Evolutionary conservation across 2,329 filamentous ascomycete genomes (phyloP).

Genomic region (Trichoderma harzianum): DNA sequence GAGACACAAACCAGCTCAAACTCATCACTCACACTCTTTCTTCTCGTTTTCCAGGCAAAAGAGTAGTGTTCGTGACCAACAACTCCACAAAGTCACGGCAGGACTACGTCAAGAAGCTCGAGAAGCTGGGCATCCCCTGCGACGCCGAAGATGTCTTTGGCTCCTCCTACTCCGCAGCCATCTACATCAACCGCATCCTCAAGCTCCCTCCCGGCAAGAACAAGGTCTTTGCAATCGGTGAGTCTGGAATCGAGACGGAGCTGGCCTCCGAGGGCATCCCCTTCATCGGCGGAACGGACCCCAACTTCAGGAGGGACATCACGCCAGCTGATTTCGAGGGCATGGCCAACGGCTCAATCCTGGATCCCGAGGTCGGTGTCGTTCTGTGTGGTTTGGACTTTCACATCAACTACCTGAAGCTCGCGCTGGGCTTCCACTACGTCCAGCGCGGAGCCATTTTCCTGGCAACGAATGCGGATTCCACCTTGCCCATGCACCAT

Average conservation of each 20-base stretch:
- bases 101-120: slow-evolving; percentile 91
- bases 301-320: slow-evolving; percentile 71
- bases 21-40: slow-evolving; percentile 14
- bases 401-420: slow-evolving; percentile 92
- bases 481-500: slow-evolving; percentile 77
- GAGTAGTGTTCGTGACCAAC: slow-evolving; percentile 94
- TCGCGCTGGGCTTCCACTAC: slow-evolving; percentile 81
- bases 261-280: slow-evolving; percentile 73
- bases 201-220: slow-evolving; percentile 72
- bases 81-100: slow-evolving; percentile 95
- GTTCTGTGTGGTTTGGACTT: slow-evolving; percentile 91
- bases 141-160: slow-evolving; percentile 90
- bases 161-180: slow-evolving; percentile 88
- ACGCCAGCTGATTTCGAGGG: slow-evolving; percentile 73
- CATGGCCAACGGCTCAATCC: slow-evolving; percentile 68
- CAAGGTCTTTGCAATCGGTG: slow-evolving; percentile 93
- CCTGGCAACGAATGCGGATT: slow-evolving; percentile 90
- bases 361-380: slow-evolving; percentile 86
- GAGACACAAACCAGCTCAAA: not conserved
- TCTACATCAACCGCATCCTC: slow-evolving; percentile 94
- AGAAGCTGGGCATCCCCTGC: slow-evolving; percentile 73
- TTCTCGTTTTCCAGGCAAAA: slow-evolving; percentile 62
- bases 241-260: slow-evolving; percentile 87
- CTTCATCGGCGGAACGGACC: slow-evolving; percentile 85
- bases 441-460: slow-evolving; percentile 78